Percentiles rank a stretch among this genome's conserved stretches.
Evolutionary conservation across 306 rosid genomes (phyloP).

Genomic region (Rosa chinensis): DNA sequence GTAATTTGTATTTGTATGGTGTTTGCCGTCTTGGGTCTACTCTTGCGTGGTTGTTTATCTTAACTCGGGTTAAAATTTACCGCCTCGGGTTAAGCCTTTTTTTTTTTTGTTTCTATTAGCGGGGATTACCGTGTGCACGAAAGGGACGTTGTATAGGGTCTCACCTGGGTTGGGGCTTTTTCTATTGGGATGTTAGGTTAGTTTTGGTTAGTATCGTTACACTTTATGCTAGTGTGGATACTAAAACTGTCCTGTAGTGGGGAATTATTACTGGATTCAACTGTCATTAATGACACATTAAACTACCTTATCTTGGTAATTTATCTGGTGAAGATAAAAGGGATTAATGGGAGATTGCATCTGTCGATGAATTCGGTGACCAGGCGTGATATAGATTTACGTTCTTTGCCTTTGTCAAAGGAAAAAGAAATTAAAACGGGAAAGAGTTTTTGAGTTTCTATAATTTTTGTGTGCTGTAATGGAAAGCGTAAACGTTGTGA

Average conservation of each 20-base stretch:
- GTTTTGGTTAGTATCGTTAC: background rate
- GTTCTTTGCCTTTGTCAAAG: background rate
- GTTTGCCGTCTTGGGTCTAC: background rate
- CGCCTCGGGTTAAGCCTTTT: background rate
- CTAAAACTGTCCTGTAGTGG: too few species aligned
- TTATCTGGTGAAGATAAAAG: background rate
- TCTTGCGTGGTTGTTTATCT: background rate
- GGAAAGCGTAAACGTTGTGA: background rate
- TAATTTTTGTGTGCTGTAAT: too few species aligned
- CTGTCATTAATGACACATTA: too few species aligned
- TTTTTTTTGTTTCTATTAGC: background rate
- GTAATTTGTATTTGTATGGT: background rate
- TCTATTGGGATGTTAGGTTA: background rate
- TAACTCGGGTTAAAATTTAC: background rate
- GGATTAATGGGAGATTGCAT: too few species aligned
- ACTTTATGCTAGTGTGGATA: background rate
- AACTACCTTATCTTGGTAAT: background rate
- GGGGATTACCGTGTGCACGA: background rate
- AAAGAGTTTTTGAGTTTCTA: too few species aligned
- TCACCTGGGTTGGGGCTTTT: background rate
- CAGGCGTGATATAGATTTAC: background rate
- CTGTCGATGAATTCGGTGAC: too few species aligned
- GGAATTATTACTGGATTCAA: too few species aligned
- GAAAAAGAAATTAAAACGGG: too few species aligned
- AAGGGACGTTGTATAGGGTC: background rate